These are phyloP conservation scores for Ceratocystis diversiconidia DNA, from an alignment of 2,329 filamentous ascomycete genomes.

Conservation along the genomic window DNA sequence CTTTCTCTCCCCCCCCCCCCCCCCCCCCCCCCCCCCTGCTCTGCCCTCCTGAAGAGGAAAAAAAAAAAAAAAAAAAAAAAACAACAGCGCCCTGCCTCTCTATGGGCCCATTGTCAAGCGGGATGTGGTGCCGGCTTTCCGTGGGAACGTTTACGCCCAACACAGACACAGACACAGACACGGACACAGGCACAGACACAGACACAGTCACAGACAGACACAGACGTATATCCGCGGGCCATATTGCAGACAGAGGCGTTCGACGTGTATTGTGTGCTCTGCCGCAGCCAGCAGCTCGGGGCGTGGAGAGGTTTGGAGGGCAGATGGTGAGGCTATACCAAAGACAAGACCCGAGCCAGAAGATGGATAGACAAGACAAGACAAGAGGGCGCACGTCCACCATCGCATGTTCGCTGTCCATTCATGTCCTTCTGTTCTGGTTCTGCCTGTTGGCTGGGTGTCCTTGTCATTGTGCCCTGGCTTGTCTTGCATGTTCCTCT, in stretches of 20 bases:
- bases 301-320: no score
- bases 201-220: neutral
- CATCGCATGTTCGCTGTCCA: no score
- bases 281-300: neutral
- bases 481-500: neutral
- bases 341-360: no score
- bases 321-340: no score
- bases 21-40: no score
- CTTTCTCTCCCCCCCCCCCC: no score
- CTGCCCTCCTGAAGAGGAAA: neutral
- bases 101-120: neutral
- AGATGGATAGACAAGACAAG: no score
- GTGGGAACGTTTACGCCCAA: neutral
- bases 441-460: no score
- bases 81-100: neutral
- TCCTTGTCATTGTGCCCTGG: neutral
- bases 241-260: no score
- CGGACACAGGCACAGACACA: neutral
- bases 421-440: no score
- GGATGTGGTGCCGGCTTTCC: neutral
- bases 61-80: slow-evolving; percentile 1
- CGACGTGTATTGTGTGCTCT: neutral
- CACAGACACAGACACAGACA: neutral
- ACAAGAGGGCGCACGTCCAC: no score
- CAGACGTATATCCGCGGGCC: neutral